Evolutionary conservation across 2,329 filamentous ascomycete species (phyloP).

Genomic region (Beauveria sp.): DNA sequence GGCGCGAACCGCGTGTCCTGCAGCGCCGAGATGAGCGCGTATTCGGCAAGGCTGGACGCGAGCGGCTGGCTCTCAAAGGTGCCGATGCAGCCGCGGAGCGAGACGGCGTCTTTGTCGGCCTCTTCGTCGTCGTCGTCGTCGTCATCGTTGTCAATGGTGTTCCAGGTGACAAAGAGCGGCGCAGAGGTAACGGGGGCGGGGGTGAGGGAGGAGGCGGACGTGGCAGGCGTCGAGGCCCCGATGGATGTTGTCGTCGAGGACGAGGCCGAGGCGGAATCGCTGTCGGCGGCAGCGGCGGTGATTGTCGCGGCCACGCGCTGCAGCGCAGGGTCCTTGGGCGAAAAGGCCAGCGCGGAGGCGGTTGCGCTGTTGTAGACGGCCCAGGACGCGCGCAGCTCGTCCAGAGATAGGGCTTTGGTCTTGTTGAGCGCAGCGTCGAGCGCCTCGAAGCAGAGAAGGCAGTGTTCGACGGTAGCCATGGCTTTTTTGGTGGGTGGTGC

Average conservation of each 20-base stretch:
- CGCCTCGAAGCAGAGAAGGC: slow-evolving; percentile 86
- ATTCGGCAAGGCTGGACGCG: slow-evolving; percentile 63
- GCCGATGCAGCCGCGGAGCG: slow-evolving; percentile 88
- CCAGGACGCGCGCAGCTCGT: slow-evolving; percentile 62
- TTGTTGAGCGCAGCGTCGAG: slow-evolving; percentile 68
- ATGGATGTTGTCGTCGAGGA: slow-evolving; percentile 28
- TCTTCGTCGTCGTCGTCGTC: slow-evolving; percentile 39
- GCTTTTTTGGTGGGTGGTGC: background rate
- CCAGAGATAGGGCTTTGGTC: slow-evolving; percentile 59
- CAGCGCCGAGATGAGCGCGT: slow-evolving; percentile 72
- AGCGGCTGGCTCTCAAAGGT: slow-evolving; percentile 80
- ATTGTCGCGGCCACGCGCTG: slow-evolving; percentile 29
- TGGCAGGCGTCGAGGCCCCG: slow-evolving; percentile 32
- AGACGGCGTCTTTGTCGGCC: slow-evolving; percentile 43
- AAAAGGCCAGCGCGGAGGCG: slow-evolving; percentile 14
- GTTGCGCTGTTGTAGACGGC: slow-evolving; percentile 26
- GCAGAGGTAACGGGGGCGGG: slow-evolving; percentile 38
- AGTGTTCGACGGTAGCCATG: slow-evolving; percentile 84
- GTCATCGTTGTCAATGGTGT: slow-evolving; percentile 50
- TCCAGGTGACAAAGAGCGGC: slow-evolving; percentile 94
- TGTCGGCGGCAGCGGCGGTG: slow-evolving; percentile 7
- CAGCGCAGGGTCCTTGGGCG: slow-evolving; percentile 34
- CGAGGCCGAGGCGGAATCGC: slow-evolving; percentile 26
- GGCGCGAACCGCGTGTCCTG: slow-evolving; percentile 56
- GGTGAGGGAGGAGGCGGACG: slow-evolving; percentile 27